Evolutionary conservation across 2,329 filamentous ascomycete genomes (phyloP).

Genomic region (Sclerotinia sclerotiorum): DNA sequence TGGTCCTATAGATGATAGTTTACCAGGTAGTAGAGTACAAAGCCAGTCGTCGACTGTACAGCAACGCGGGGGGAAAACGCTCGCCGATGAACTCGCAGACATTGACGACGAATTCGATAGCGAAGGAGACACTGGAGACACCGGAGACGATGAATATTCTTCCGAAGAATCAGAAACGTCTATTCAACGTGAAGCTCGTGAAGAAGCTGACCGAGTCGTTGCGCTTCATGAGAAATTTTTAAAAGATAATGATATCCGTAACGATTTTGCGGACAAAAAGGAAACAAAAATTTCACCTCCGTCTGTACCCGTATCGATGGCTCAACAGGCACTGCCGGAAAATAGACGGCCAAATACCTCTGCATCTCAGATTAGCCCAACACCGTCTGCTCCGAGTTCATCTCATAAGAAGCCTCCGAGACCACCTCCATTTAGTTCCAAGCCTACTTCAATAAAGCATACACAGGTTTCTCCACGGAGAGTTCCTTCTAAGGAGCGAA

Average conservation of each 20-base stretch:
- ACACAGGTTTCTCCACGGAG: not conserved
- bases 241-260: not conserved
- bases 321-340: too few species aligned
- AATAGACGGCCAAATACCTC: not conserved
- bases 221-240: not conserved
- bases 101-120: rapidly evolving
- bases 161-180: not conserved
- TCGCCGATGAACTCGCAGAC: not conserved
- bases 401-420: not conserved
- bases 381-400: too few species aligned
- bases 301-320: not conserved
- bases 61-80: not conserved
- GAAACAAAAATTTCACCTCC: not conserved
- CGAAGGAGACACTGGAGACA: too few species aligned
- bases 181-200: not conserved
- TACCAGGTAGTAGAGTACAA: too few species aligned
- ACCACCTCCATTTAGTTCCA: not conserved
- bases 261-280: too few species aligned
- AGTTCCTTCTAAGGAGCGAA: not conserved
- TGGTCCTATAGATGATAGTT: too few species aligned
- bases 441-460: not conserved
- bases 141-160: not conserved
- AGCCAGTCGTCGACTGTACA: too few species aligned
- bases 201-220: not conserved
- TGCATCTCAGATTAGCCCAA: not conserved